Base-by-base conservation (phyloP, 2,329 filamentous ascomycete species). In the Alternaria arborescens region DNA sequence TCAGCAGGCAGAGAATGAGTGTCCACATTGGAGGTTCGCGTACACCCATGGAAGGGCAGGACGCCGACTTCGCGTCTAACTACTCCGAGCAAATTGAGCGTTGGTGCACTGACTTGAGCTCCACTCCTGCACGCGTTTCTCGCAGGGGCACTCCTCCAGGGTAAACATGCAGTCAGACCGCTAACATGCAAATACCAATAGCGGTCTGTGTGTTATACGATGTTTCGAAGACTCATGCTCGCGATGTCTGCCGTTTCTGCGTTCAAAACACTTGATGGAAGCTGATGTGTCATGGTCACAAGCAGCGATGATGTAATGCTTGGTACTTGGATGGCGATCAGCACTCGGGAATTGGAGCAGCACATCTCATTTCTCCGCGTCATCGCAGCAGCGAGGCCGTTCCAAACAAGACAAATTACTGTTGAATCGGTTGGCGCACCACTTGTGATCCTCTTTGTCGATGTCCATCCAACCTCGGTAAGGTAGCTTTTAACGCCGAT, bases 401-500 rank as follows among this genome's bases (percentile, higher is more conserved):
- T 68, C 65, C 63, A 54, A 63, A 41, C 34, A 63, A 56, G 55
- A 60, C 57, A 60, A 22, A 52, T 14, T 11, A 54, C 55, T 48
- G 57, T 32, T 41, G 42, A 52, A 47, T 48, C 54, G 60, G 64
- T 69, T 71, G 68, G 68, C 62, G 67, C 54, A 63, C 60, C 60
- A 61, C 58, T 64, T 54, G 53, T 44, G 52, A 46, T 64, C 64
- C 62, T 68, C 63, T 69, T 60, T 69, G 62, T 62, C 62, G 68
- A 70, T 69, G 67, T 63, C 68, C 68, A 58, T 66, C 69, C 67
- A 63, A 61, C 69, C 73, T 74, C 73, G 73, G 70, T 62, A 69
- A 59, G 62, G 58, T 54, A 59, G 43, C 48, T 52, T 62, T 66
- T 64, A 62, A 64, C 65, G 74, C 65, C 65, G 71, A 78, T 77